These are phyloP conservation scores for Salix brachista DNA, from an alignment of 345 rosid genomes.

Conservation along the genomic window DNA sequence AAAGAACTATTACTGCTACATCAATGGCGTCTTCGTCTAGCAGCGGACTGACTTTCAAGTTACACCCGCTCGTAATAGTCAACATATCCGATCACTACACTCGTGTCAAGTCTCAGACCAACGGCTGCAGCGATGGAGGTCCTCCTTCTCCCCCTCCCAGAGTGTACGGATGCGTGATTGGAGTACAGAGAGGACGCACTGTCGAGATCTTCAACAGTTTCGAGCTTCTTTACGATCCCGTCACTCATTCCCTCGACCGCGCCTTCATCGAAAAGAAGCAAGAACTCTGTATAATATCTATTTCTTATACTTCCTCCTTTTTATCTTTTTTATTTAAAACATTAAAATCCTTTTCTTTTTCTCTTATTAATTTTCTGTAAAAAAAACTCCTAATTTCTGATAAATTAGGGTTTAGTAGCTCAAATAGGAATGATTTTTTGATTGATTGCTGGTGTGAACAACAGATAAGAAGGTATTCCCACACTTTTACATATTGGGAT, in stretches of 20 bases:
- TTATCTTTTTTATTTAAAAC: background rate
- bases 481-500: constrained; percentile 79
- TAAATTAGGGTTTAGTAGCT: background rate
- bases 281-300: constrained; percentile 63
- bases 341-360: background rate
- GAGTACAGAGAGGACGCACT: constrained; percentile 85
- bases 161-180: constrained; percentile 92
- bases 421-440: background rate
- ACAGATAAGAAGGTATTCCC: constrained; percentile 94
- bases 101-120: constrained; percentile 78
- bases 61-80: constrained; percentile 86
- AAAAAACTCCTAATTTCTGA: too few relatives aligned
- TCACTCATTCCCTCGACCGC: constrained; percentile 66
- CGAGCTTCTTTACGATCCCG: constrained; percentile 80
- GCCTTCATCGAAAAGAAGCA: constrained; percentile 93
- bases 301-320: background rate
- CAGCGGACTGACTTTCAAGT: constrained; percentile 96
- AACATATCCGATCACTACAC: constrained; percentile 95
- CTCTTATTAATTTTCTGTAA: background rate
- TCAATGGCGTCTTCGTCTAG: constrained; percentile 87
- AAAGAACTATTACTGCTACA: background rate
- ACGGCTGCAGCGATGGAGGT: constrained; percentile 25
- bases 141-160: constrained; percentile 37
- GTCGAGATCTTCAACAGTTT: constrained; percentile 98
- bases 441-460: background rate